Percentiles rank a stretch among this genome's conserved stretches.
These are phyloP conservation scores for Penicillium macrosclerotiorum DNA, from an alignment of 495 filamentous ascomycete genomes.

Conservation along the genomic window DNA sequence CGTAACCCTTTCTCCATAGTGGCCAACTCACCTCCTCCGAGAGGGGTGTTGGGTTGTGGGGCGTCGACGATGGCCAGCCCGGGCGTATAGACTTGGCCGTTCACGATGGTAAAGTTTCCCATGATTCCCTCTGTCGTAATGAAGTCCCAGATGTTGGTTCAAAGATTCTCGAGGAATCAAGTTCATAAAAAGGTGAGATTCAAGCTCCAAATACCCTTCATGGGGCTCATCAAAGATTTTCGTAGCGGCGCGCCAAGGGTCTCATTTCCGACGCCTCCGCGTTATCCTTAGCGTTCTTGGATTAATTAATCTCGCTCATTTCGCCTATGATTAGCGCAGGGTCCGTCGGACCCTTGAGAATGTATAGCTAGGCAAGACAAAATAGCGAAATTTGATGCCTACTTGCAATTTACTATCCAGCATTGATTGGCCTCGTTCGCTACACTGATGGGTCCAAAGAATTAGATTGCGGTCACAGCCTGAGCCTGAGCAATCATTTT, in stretches of 20 bases:
- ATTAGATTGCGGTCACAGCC: too few relatives aligned
- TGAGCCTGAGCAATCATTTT: too few relatives aligned
- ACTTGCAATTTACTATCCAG: too few relatives aligned
- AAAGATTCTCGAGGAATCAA: too few relatives aligned
- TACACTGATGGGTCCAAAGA: too few relatives aligned
- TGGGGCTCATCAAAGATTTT: constrained; percentile 1
- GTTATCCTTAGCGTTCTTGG: constrained; percentile 15
- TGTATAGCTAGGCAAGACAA: too few relatives aligned
- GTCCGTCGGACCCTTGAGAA: not conserved
- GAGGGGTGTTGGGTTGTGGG: constrained; percentile 64
- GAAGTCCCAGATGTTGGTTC: not conserved
- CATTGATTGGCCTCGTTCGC: too few relatives aligned
- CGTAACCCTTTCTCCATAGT: too few relatives aligned
- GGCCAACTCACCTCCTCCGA: constrained; percentile 56
- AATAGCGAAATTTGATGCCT: too few relatives aligned
- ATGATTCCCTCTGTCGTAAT: constrained; percentile 1
- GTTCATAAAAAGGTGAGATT: too few relatives aligned
- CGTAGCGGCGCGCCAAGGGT: constrained; percentile 8
- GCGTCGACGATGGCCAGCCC: constrained; percentile 61
- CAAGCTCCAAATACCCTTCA: too few relatives aligned
- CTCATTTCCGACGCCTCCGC: constrained; percentile 24
- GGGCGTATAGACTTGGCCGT: constrained; percentile 63
- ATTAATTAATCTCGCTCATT: constrained; percentile 12
- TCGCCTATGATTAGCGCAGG: constrained; percentile 6
- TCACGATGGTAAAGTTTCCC: constrained; percentile 49